These are phyloP conservation scores for Ganoderma lingzhi DNA, from an alignment of 1,284 basidiomycete genomes.

Conservation along the genomic window DNA sequence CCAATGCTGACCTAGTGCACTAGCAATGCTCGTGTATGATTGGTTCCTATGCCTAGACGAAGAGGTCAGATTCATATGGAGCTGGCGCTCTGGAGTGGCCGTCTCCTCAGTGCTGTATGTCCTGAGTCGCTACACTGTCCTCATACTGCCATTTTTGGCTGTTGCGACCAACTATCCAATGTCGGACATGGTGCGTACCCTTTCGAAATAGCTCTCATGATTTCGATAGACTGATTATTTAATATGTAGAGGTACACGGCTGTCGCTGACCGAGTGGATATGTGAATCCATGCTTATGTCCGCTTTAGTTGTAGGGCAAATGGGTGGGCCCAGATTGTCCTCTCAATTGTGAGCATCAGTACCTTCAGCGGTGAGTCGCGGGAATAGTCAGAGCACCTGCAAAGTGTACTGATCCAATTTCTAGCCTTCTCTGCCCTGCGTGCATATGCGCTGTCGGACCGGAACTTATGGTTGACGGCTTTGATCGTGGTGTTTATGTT, in stretches of 20 bases:
- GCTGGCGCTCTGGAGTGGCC: neutral
- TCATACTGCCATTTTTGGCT: neutral
- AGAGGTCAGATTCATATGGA: neutral
- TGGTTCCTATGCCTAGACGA: neutral
- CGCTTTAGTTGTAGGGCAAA: neutral
- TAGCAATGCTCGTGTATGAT: neutral
- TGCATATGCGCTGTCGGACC: neutral
- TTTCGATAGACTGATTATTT: neutral
- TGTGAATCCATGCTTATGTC: neutral
- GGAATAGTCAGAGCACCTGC: neutral
- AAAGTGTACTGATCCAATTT: neutral
- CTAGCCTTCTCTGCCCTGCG: slow-evolving; percentile 1
- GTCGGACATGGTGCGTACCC: neutral
- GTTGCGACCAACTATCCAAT: neutral
- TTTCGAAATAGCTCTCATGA: neutral
- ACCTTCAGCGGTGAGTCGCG: neutral
- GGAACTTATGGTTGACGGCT: neutral
- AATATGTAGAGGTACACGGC: neutral
- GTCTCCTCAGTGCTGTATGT: neutral
- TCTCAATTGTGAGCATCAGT: neutral
- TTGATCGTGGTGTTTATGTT: neutral
- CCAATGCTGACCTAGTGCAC: neutral
- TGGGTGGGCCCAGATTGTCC: neutral
- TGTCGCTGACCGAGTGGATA: too few species aligned
- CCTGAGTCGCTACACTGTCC: neutral